phyloP scores from a whole-genome alignment of 2,329 filamentous ascomycete genomes.

The Chaetomiaceae sp. region DNA sequence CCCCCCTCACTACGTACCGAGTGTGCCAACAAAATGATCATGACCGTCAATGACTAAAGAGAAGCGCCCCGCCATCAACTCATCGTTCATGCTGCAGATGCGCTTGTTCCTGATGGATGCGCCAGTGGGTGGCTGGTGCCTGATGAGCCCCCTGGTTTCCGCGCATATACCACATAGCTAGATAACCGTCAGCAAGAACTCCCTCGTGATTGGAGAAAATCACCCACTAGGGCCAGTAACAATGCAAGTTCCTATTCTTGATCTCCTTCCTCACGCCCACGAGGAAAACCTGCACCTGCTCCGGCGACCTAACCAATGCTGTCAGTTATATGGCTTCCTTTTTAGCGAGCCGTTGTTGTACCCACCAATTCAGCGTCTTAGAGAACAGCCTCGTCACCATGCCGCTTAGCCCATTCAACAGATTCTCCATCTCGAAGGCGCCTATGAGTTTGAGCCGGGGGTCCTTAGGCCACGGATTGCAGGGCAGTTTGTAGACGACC shows the following conservation, averaged over 20 bases:
- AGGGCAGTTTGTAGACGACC: constrained; percentile 21
- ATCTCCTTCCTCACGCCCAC: constrained; percentile 21
- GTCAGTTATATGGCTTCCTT: too few species aligned
- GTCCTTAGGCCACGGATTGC: constrained; percentile 25
- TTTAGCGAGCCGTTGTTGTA: too few species aligned
- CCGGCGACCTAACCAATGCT: too few species aligned
- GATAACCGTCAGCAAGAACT: neutral
- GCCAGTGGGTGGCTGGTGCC: neutral
- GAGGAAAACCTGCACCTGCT: constrained; percentile 23
- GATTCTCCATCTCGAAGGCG: constrained; percentile 22
- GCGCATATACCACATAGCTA: constrained; percentile 15
- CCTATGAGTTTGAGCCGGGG: constrained; percentile 26
- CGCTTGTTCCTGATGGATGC: too few species aligned
- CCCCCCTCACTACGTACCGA: too few species aligned
- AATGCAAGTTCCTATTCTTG: constrained; percentile 20
- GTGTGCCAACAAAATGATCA: too few species aligned
- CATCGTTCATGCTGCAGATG: too few species aligned
- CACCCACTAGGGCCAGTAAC: constrained; percentile 26
- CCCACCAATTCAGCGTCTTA: constrained; percentile 25
- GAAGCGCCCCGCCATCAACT: too few species aligned
- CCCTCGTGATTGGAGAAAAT: too few species aligned
- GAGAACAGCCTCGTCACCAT: constrained; percentile 21
- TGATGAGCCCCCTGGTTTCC: constrained; percentile 8
- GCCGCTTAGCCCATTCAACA: constrained; percentile 20
- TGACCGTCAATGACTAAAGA: too few species aligned